These are phyloP conservation scores for Coniochaeta sp. DNA, from an alignment of 2,329 filamentous ascomycete species.

Conservation along the genomic window DNA sequence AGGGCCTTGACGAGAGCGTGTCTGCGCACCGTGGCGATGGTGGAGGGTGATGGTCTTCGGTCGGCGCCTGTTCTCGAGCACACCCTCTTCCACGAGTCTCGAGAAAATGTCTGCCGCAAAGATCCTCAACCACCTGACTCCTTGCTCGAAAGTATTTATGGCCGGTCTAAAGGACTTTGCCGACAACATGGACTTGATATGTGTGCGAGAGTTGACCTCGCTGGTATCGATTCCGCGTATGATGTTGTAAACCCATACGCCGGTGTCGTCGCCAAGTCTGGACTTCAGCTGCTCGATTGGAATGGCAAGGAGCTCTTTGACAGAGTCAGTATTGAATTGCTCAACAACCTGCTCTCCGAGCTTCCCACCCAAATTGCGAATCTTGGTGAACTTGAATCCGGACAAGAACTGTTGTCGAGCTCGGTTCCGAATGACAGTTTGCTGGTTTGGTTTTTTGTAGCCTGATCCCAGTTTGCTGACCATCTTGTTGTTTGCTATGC, in stretches of 20 bases:
- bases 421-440: conserved; percentile 87
- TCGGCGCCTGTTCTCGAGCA: conserved; percentile 77
- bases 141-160: conserved; percentile 73
- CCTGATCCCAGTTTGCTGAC: conserved; percentile 88
- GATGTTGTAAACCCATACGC: conserved; percentile 75
- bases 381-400: conserved; percentile 88
- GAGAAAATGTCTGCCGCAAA: conserved; percentile 89
- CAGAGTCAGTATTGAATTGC: conserved; percentile 73
- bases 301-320: conserved; percentile 68
- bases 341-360: conserved; percentile 78
- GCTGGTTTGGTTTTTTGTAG: conserved; percentile 87
- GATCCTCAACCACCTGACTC: conserved; percentile 78
- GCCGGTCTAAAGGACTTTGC: conserved; percentile 89
- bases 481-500: conserved; percentile 88
- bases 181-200: conserved; percentile 96
- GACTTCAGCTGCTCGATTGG: conserved; percentile 69
- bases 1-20: conserved; percentile 64
- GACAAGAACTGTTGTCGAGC: conserved; percentile 73
- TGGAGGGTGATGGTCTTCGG: conserved; percentile 83
- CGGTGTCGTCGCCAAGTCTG: conserved; percentile 77
- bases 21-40: conserved; percentile 67
- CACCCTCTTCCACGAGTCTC: conserved; percentile 82
- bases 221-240: conserved; percentile 81
- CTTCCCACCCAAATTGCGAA: conserved; percentile 91
- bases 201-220: conserved; percentile 83